Evolutionary conservation across 1,284 basidiomycete genomes (phyloP).

Genomic region (Ustanciosporium gigantosporum): DNA sequence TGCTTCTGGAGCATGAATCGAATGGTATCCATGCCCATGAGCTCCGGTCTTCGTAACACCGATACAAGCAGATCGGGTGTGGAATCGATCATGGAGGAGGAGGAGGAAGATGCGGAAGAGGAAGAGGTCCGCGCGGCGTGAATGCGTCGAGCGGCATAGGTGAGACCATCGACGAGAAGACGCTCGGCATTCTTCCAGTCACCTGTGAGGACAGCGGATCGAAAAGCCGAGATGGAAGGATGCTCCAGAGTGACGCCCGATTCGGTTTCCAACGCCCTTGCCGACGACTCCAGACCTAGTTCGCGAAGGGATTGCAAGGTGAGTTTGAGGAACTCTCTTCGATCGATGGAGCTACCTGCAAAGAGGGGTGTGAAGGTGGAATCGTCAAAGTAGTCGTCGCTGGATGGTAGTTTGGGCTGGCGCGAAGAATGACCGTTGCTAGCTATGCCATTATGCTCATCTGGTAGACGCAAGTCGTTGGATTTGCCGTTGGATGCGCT

Average conservation of each 20-base stretch:
- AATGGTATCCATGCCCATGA: conserved; percentile 65
- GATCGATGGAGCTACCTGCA: conserved; percentile 62
- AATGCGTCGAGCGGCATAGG: conserved; percentile 31
- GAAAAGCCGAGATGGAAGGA: conserved; percentile 76
- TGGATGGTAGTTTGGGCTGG: neutral
- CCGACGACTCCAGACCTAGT: conserved; percentile 90
- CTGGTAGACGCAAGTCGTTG: too few relatives aligned
- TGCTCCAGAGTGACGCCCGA: conserved; percentile 88
- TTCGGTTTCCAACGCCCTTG: conserved; percentile 83
- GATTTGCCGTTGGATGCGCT: neutral
- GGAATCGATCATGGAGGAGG: conserved; percentile 1
- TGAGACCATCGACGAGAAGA: conserved; percentile 66
- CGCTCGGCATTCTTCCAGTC: conserved; percentile 81
- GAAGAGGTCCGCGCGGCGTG: conserved; percentile 15
- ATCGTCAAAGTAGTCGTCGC: conserved; percentile 17
- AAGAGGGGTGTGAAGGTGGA: conserved; percentile 17
- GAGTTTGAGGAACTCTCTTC: conserved; percentile 87
- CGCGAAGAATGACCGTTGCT: conserved; percentile 21
- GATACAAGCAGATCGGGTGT: conserved; percentile 30
- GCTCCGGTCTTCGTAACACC: conserved; percentile 39
- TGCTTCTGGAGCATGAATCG: conserved; percentile 87
- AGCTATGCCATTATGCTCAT: conserved; percentile 8
- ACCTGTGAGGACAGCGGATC: conserved; percentile 78
- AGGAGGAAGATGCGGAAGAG: conserved; percentile 13
- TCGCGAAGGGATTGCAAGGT: conserved; percentile 88